Base-by-base conservation (phyloP, 192 early-diverging fungal species). In the Tieghemiomyces parasiticus region DNA sequence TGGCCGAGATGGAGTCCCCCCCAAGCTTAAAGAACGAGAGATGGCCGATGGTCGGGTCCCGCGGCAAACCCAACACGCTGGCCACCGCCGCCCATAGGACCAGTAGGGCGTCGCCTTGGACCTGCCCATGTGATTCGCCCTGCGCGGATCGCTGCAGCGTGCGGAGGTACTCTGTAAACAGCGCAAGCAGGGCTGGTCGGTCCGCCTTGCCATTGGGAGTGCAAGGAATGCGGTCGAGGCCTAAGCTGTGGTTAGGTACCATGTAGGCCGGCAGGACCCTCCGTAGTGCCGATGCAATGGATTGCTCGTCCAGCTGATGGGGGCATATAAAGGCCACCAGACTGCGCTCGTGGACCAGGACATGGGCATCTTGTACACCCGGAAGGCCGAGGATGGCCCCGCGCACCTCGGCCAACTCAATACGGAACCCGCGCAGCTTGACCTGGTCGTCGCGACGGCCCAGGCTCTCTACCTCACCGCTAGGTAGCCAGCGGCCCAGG, bases 211-310 rank as follows among this genome's bases (percentile, higher is more conserved):
- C 50, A 25, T 52, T 52, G 1, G 28, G 13, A 1, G 50, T 52
- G 29, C 50, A 26, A 4, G 50, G 22, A 52, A 52, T 28, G 14
- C 26, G 22, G 22, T 20, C 2, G 2, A 52, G 20, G 1, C 14
- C 2, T 0, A 52, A 14, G 14, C 20, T 4, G 50, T 52, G 2
- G 9, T 52, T 22, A n/a, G 86, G 83, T 30, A 86, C 71, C 46
- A 80, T 81, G 58, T 86, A 88, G n/a, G 60, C 62, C 6, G 83
- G 80, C 29, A 86, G 66, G 59, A 71, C 71, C 29, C 59, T 38
- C 59, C 12, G 71, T 73, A 60, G 81, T 65, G 33, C 73, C 71
- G 1, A 66, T 65, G 9, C 77, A 72, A 31, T 82, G 69, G 16
- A 66, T n/a, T 20, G n/a, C n/a, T n/a, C n/a, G n/a, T n/a, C n/a